Evolutionary conservation across 805 yeast genomes (phyloP), one percentile per base, ranked within the genome.

Genomic region (Ogataea henricii): DNA sequence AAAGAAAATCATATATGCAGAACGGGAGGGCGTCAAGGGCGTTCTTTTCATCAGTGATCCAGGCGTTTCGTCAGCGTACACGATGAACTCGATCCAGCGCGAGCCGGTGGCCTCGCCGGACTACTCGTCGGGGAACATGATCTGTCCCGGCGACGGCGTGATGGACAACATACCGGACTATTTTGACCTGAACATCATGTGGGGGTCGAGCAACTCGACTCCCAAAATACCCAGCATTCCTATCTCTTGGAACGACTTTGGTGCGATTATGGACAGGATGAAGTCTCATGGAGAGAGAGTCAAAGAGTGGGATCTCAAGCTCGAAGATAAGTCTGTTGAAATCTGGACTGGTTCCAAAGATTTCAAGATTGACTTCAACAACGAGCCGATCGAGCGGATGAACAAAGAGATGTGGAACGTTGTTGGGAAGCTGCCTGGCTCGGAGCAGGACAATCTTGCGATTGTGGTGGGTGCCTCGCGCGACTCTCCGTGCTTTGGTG

Each of bases 401-500:
- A 66, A 77, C 3, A 96, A 92, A 53, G 78, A 80, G 16, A 71
- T 86, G 3, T 83, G 94, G 88, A 88, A 90, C 60, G 81, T 91
- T 1, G 62, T 89, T 22, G 96, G 92, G 1, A 78, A 83, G 38
- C 80, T 91, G 18, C 74, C 77, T 27, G 97, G 97, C 10, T 70
- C 83, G 40, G 97, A 92, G 61, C 96, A 89, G 66, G 70, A 73
- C 17, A 88, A 81, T 17, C 77, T 80, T 54, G 89, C 88, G 0
- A 68, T 92, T 4, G 72, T 91, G 2, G 79, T 92, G 47, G 96
- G 96, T 0, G 90, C 97, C 0, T 78, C 86, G 4, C 72, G 97
- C 55, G 97, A 90, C 61, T 72, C 96, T 0, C 21, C 56, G 2
- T 70, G 82, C 20, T 77, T 70, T 55, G 97, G 97, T n/a, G 83